phyloP scores from a whole-genome alignment of 176 grass and related monocot species.

The Alloteropsis semialata region DNA sequence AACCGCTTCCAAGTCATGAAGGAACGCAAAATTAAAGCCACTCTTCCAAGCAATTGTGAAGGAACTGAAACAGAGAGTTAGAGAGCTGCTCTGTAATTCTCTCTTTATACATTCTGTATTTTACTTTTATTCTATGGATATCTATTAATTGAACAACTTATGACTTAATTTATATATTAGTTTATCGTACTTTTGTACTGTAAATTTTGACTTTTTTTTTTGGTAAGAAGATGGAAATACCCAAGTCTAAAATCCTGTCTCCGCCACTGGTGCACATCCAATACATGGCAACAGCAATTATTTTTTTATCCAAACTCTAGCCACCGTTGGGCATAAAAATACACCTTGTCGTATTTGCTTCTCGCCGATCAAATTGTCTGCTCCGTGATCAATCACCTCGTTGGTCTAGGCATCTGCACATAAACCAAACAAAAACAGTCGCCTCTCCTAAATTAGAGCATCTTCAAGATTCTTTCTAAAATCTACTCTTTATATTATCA shows the following conservation, averaged over 20 bases:
- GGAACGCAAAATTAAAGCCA: background rate
- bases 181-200: background rate
- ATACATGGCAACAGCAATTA: too few species aligned
- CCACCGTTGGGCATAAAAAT: too few species aligned
- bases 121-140: background rate
- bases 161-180: background rate
- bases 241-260: background rate
- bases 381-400: too few species aligned
- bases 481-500: too few species aligned
- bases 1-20: background rate
- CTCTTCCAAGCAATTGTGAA: background rate
- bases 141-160: background rate
- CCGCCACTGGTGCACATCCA: too few species aligned
- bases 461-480: too few species aligned
- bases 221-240: background rate
- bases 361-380: too few species aligned
- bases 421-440: too few species aligned
- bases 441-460: too few species aligned
- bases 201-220: background rate
- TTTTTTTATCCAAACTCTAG: too few species aligned
- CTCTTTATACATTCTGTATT: background rate
- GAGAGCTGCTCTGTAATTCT: background rate
- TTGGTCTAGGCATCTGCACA: too few species aligned
- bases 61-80: background rate
- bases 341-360: too few species aligned